A percentile compares a stretch with the other conserved stretches of the same genome.
Evolutionary conservation across 2,329 filamentous ascomycete genomes (phyloP).

Genomic region (Sclerotinia nivalis): DNA sequence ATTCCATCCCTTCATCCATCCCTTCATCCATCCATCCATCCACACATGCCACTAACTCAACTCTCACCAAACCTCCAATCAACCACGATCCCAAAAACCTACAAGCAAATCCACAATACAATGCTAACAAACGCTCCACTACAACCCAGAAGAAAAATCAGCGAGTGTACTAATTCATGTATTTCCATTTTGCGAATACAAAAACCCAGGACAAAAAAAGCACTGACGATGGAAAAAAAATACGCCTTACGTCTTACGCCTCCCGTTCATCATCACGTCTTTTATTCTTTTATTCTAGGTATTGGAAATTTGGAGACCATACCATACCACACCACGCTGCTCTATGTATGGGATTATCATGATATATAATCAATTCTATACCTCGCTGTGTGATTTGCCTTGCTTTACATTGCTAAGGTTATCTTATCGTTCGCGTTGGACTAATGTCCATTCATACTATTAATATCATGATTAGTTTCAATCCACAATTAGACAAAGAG

Average conservation of each 20-base stretch:
- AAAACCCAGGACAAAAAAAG: neutral
- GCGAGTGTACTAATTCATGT: neutral
- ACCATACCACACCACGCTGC: neutral
- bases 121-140: neutral
- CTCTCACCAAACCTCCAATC: neutral
- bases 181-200: neutral
- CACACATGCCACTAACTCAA: too few relatives aligned
- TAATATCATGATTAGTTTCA: slow-evolving; percentile 20
- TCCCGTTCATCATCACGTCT: neutral
- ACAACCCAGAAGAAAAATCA: neutral
- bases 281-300: slow-evolving; percentile 9
- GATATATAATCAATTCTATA: slow-evolving; percentile 12
- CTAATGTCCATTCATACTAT: slow-evolving; percentile 46
- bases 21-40: neutral
- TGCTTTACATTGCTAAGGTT: neutral
- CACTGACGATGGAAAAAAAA: neutral
- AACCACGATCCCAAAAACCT: neutral
- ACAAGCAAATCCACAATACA: neutral
- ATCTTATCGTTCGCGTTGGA: slow-evolving; percentile 50
- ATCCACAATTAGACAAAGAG: neutral
- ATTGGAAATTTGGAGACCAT: neutral
- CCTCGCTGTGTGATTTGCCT: neutral
- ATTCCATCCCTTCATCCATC: neutral
- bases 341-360: slow-evolving; percentile 11
- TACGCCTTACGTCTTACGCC: slow-evolving; percentile 12